Evolutionary conservation across 495 filamentous ascomycete genomes (phyloP).

Genomic region (Penicillium silybi): DNA sequence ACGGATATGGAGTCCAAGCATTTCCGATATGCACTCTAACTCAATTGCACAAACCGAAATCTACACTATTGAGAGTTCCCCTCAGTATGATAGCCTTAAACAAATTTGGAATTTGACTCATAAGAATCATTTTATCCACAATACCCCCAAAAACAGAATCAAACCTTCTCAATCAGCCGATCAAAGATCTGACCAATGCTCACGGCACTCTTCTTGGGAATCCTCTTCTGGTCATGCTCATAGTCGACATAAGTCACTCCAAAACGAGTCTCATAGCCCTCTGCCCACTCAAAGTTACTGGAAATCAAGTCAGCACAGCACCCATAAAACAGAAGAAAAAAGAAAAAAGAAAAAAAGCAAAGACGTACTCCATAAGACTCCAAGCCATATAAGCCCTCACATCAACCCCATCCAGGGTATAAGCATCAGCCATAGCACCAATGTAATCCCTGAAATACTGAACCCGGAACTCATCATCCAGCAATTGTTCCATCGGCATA

Average conservation of each 20-base stretch:
- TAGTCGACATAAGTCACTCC: constrained; percentile 78
- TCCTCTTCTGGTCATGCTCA: constrained; percentile 65
- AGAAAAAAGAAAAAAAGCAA: not conserved
- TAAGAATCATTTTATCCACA: not conserved
- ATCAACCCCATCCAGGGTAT: constrained; percentile 62
- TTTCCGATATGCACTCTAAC: constrained; percentile 39
- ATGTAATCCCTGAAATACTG: constrained; percentile 74
- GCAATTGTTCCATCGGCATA: constrained; percentile 59
- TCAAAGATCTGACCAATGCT: constrained; percentile 61
- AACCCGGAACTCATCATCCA: constrained; percentile 70
- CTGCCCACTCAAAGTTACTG: constrained; percentile 61
- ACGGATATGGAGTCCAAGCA: constrained; percentile 45
- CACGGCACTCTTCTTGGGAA: constrained; percentile 75
- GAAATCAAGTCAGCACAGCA: constrained; percentile 8
- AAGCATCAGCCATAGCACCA: constrained; percentile 64
- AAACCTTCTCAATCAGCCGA: constrained; percentile 34
- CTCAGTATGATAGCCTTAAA: not conserved
- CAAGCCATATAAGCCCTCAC: constrained; percentile 74
- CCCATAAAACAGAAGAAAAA: not conserved
- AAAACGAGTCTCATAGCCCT: constrained; percentile 81
- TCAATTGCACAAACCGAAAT: not conserved
- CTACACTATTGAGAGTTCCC: not conserved
- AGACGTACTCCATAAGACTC: constrained; percentile 68
- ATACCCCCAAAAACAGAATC: not conserved
- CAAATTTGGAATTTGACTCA: not conserved